Base-by-base conservation (phyloP, 106 monocot species). In the Phalaenopsis aphrodite region DNA sequence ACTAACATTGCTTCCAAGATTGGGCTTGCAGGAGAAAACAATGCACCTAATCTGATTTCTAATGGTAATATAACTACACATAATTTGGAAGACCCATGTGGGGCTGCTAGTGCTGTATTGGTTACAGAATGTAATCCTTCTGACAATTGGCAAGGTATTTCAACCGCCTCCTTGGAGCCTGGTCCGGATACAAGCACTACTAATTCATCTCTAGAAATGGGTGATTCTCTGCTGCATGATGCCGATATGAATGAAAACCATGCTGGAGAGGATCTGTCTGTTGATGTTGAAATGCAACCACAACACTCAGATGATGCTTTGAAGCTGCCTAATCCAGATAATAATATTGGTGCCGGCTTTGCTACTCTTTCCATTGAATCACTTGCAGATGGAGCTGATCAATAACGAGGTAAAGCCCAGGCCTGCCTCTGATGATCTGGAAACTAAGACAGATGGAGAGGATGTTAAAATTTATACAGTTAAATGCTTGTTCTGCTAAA, bases 371-470 rank as follows among this genome's bases (percentile, higher is more conserved):
- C 69, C 12, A 19, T 19, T 16, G 41, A 45, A 75, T 45, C 45
- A 45, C 18, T n/a, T 75, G 43, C 11, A 38, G 52, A 52, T 52
- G 52, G 52, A 52, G 52, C 2, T 52, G 15, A 52, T 12, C 12
- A 52, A 12, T 52, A 52, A 52, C 52, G 12, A 12, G 52, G 52
- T 52, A 52, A 45, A 37, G 8, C 43, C 43, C 7, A 45, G 16
- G 74, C 16, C 5, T 46, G 43, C 8, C 17, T n/a, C 17, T 43
- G 74, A 24, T 21, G 76, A 24, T 8, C 11, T 52, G 47, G 18
- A 76, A 48, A 48, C 76, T 42, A 52, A 52, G 24, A 30, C 18
- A 18, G 52, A 76, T 76, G 76, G 49, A 23, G 76, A 76, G 76
- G 30, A 30, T 52, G 21, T 23, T 23, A 18, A 23, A 24, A 42